Evolutionary conservation across 371 early-diverging fungal species (phyloP), one percentile per base, ranked within the genome.

Genomic region (Rhizopus microsporus): DNA sequence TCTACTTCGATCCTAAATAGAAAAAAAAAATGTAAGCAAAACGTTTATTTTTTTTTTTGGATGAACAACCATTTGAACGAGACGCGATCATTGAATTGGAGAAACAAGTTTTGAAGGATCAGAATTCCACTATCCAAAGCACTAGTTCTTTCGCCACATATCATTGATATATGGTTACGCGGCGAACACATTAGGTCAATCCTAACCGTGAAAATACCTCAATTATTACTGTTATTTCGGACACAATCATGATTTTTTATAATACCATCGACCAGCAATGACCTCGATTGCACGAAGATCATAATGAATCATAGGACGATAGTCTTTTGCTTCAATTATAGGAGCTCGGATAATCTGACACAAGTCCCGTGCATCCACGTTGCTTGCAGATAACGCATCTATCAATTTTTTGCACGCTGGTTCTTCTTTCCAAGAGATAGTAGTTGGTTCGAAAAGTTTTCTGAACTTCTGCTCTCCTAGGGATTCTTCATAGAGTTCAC

Each of bases 151-250:
- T 51, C 51, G 29, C 29, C 13, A 39, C 39, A 38, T 39, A 37
- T 38, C 9, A 12, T 51, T 13, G 23, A 17, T 37, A 51, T 51
- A 29, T 13, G 15, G 23, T 51, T 51, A 29, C 23, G 29, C 1
- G 51, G 51, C 16, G 51, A 38, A 38, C 51, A 51, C 38, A 51
- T 51, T 29, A 51, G 29, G 23, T 51, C 51, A 51, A 51, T 51
- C 51, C 51, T 51, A 51, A 29, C 37, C 37, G 34, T 23, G 37
- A 51, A 51, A 51, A 37, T 51, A 51, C 34, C n/a, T n/a, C n/a
- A n/a, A n/a, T n/a, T n/a, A n/a, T n/a, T 35, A 38, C 37, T 1
- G 37, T 12, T 51, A 38, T 9, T 39, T 39, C 5, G 34, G 37
- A 51, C 16, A 37, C 51, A 38, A 51, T 37, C 9, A 51, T 51